Evolutionary conservation across 2,329 filamentous ascomycete species (phyloP), one percentile per base, ranked within the genome.

Genomic region (Hansfordia pulvinata): DNA sequence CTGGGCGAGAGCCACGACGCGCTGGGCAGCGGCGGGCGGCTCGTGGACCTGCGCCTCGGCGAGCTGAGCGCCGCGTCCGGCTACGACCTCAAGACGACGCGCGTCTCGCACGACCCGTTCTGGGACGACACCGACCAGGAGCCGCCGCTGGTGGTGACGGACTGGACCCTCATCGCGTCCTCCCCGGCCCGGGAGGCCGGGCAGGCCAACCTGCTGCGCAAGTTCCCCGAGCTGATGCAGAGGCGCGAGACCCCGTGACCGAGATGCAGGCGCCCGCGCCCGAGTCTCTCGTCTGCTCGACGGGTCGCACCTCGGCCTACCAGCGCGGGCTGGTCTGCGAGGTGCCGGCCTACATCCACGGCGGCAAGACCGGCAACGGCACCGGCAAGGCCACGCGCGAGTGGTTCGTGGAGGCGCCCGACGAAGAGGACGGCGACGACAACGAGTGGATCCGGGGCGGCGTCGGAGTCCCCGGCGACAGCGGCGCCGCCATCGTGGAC

Each of bases 361-460:
- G 51, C 2, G 37, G 39, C 1, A 42, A 41, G 8, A 10, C 17
- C 2, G 31, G 32, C 17, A 60, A 59, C 23, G 52, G 54, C 4
- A 60, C 56, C 0, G 44, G 47, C 3, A 58, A 52, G 27, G 48
- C 50, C 3, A 60, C 58, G 4, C 43, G 57, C 5, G 58, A 61
- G 37, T 61, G 58, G 58, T 61, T 53, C 28, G 41, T 61, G 12
- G 56, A 61, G 33, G 54, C 58, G 31, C 49, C 52, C 2, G 43
- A 39, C 16, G n/a, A n/a, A n/a, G 34, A 43, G 1, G 41, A 38
- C n/a, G 52, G 55, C 8, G 35, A 57, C 22, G 54, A 58, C 20
- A 51, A 60, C 9, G 46, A 39, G 8, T 61, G 57, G 57, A 60
- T 61, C 26, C 46, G 54, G 3, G 55, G 57, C 4, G 58, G 58